A percentile compares a stretch with the other conserved stretches of the same genome.
Evolutionary conservation across 2,329 filamentous ascomycete genomes (phyloP).

Genomic region (Blumeriella jaapii): DNA sequence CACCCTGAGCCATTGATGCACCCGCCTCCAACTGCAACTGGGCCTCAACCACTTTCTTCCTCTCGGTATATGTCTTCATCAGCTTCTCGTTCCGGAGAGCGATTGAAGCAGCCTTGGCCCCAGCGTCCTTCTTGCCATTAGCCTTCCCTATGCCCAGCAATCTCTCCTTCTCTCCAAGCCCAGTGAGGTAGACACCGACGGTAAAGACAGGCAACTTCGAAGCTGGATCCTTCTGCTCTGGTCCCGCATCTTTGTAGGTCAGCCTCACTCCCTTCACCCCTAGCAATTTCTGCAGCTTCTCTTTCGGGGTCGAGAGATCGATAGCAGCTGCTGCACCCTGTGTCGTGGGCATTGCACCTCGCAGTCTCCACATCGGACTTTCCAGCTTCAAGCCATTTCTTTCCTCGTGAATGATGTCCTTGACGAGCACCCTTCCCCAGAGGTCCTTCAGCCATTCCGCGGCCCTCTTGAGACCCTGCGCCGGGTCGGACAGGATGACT

Average conservation of each 20-base stretch:
- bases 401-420: conserved; percentile 38
- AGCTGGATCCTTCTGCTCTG: conserved; percentile 41
- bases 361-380: conserved; percentile 23
- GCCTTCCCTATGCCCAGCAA: conserved; percentile 52
- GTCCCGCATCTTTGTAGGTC: conserved; percentile 46
- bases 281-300: conserved; percentile 39
- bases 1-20: conserved; percentile 9
- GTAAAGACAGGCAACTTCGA: conserved; percentile 46
- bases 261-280: conserved; percentile 42
- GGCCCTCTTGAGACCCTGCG: conserved; percentile 47
- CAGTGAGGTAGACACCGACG: conserved; percentile 53
- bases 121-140: conserved; percentile 57
- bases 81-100: conserved; percentile 57
- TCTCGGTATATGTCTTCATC: conserved; percentile 34
- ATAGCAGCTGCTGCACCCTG: conserved; percentile 4
- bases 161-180: conserved; percentile 54
- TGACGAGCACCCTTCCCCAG: conserved; percentile 55
- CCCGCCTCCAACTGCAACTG: conserved; percentile 19
- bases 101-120: conserved; percentile 50
- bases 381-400: conserved; percentile 11
- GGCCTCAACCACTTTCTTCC: conserved; percentile 35
- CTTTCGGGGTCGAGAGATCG: conserved; percentile 36
- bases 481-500: conserved; percentile 55
- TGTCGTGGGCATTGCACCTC: conserved; percentile 11
- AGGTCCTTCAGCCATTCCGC: conserved; percentile 63